A percentile compares a stretch with the other conserved stretches of the same genome.
Evolutionary conservation across 139 green algal genomes (phyloP).

Genomic region (Raphidocelis subcapitata): DNA sequence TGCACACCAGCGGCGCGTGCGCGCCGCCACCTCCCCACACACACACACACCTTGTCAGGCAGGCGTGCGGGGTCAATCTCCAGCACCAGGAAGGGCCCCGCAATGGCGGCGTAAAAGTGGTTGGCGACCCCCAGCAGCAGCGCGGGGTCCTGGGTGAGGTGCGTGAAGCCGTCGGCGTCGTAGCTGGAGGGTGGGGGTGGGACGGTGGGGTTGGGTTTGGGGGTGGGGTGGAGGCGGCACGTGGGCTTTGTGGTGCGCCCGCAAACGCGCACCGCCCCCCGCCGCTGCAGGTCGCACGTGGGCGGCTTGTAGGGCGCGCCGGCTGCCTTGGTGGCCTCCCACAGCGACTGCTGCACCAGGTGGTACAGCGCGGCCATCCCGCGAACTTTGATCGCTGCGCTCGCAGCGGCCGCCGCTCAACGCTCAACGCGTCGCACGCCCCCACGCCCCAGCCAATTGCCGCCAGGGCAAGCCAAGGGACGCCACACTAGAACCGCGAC

Average conservation of each 20-base stretch:
- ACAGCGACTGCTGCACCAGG: constrained; percentile 30
- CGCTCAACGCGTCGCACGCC: no score
- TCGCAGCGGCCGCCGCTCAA: no score
- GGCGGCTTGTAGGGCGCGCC: constrained; percentile 41
- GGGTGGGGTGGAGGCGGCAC: no score
- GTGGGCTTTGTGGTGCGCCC: no score
- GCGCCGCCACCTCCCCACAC: not conserved
- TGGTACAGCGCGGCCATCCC: constrained; percentile 34
- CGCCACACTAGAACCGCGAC: no score
- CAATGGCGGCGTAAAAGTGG: constrained; percentile 57
- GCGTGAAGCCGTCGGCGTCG: constrained; percentile 75
- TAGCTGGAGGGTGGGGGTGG: not conserved
- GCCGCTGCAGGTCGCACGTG: constrained; percentile 38
- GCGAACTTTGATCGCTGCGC: no score
- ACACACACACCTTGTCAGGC: constrained; percentile 32
- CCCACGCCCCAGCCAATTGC: no score
- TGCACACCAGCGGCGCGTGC: no score
- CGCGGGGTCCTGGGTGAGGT: constrained; percentile 58
- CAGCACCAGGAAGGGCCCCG: constrained; percentile 46
- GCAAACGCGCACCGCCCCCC: not conserved
- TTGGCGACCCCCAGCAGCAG: constrained; percentile 68
- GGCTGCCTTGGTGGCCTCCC: constrained; percentile 7
- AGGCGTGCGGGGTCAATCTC: constrained; percentile 36
- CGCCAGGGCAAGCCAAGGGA: no score
- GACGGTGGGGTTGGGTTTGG: not conserved